Evolutionary conservation across 805 yeast genomes (phyloP), one percentile per base, ranked within the genome.

Genomic region (Saccharomycopsis selenospora): DNA sequence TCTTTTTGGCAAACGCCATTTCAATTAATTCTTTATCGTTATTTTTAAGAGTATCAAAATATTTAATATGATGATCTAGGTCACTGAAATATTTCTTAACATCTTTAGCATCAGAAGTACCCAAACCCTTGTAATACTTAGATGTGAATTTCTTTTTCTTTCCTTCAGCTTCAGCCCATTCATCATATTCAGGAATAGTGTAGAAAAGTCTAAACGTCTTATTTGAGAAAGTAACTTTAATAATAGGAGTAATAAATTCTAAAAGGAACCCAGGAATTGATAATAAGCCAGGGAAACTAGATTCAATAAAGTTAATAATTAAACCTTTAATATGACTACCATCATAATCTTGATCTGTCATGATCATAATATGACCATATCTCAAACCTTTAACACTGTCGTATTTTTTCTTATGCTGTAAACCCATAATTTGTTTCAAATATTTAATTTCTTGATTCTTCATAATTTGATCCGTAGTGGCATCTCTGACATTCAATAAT

Each of bases 261-360:
- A 88, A 75, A 56, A 93, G 70, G 59, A 93, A 93, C 0, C 95
- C 97, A 1, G 97, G 96, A 45, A 91, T 76, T 50, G 83, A 85
- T 26, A 93, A 70, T 55, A 93, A 69, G 1, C 98, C 99, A 1
- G 98, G 98, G 69, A 93, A 93, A 27, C 95, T 84, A 3, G 91
- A 77, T 64, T 91, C 98, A 51, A 93, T 69, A 60, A 93, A 93
- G 64, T 93, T 93, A 60, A 93, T 93, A 50, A 93, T 77, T 56
- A 93, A 75, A 55, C 99, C 99, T 63, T 93, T 93, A 64, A 93
- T 93, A 70, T 93, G 99, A 14, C 95, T 85, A 53, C 99, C 99
- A 74, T 93, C 99, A 58, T 90, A 95, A 87, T 93, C 99, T 68
- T 93, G 99, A 84, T 93, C 99, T 4, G 99, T 89, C 98, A 93